Percentiles rank a stretch among this genome's conserved stretches.
phyloP scores from a whole-genome alignment of 1,284 basidiomycete genomes.

The Stereum hirsutum region DNA sequence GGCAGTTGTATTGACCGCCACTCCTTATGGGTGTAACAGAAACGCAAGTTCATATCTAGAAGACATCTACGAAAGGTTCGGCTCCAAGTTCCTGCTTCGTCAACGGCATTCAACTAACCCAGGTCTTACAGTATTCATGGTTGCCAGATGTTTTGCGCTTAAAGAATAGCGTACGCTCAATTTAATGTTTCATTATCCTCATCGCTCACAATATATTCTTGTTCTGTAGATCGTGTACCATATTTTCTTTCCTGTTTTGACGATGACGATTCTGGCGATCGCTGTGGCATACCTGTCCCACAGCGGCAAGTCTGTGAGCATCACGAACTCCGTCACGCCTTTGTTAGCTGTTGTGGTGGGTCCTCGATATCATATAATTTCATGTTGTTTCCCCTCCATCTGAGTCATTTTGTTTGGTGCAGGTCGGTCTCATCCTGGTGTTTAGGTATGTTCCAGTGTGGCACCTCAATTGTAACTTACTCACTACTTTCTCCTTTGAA shows the following conservation, averaged over 20 bases:
- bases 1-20: not conserved
- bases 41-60: slow-evolving; percentile 22
- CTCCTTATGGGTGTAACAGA: slow-evolving; percentile 6
- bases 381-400: not conserved
- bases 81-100: not conserved
- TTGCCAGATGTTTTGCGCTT: slow-evolving; percentile 78
- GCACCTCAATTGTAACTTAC: not conserved
- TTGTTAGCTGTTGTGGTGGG: slow-evolving; percentile 85
- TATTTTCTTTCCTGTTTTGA: slow-evolving; percentile 74
- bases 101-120: not conserved
- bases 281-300: slow-evolving; percentile 49
- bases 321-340: slow-evolving; percentile 74
- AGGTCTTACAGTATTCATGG: slow-evolving; percentile 88
- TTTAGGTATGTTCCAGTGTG: slow-evolving; percentile 43
- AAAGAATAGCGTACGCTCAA: slow-evolving; percentile 60
- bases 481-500: not conserved
- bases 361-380: slow-evolving; percentile 13
- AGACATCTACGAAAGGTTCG: slow-evolving; percentile 24
- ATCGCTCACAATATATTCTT: not conserved
- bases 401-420: slow-evolving; percentile 1
- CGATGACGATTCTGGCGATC: slow-evolving; percentile 69
- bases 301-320: slow-evolving; percentile 40
- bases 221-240: slow-evolving; percentile 45
- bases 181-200: not conserved
- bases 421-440: slow-evolving; percentile 72